These are phyloP conservation scores for Diddensiella transvaalensis DNA, from an alignment of 805 yeast species.

Conservation along the genomic window DNA sequence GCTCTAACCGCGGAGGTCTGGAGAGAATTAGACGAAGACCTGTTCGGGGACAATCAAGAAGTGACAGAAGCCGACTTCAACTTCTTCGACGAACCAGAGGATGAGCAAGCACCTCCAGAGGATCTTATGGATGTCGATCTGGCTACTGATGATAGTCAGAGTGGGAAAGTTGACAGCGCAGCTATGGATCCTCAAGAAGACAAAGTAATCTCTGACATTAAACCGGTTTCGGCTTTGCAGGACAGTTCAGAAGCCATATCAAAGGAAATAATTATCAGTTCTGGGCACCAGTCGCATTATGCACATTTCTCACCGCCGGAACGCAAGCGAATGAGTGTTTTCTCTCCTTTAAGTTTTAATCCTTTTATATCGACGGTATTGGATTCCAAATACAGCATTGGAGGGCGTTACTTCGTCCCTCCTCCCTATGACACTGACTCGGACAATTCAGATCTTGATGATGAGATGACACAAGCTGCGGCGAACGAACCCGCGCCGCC, in stretches of 20 bases:
- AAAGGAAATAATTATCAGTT: background rate
- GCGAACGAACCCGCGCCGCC: background rate
- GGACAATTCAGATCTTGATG: conserved; percentile 20
- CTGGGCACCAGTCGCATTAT: background rate
- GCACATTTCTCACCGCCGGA: background rate
- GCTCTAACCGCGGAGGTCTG: conserved; percentile 18
- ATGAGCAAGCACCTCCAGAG: conserved; percentile 7
- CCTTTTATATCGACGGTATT: conserved; percentile 72
- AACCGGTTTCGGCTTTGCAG: too few relatives aligned
- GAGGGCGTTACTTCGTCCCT: conserved; percentile 80
- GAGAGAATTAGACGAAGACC: conserved; percentile 30
- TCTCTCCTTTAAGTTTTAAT: conserved; percentile 78
- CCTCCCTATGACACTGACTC: conserved; percentile 20
- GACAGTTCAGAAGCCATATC: background rate
- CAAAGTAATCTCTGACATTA: background rate
- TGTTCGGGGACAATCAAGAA: conserved; percentile 35
- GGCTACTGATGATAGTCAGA: conserved; percentile 5
- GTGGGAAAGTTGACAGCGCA: conserved; percentile 9
- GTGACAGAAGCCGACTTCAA: conserved; percentile 42
- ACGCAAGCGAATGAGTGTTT: conserved; percentile 51
- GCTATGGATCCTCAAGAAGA: background rate
- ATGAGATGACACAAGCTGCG: conserved; percentile 11
- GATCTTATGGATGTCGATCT: background rate
- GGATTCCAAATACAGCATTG: conserved; percentile 81
- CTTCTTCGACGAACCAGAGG: conserved; percentile 37